These are phyloP conservation scores for Macrophomina pseudophaseolina DNA, from an alignment of 2,329 filamentous ascomycete species.

Conservation along the genomic window DNA sequence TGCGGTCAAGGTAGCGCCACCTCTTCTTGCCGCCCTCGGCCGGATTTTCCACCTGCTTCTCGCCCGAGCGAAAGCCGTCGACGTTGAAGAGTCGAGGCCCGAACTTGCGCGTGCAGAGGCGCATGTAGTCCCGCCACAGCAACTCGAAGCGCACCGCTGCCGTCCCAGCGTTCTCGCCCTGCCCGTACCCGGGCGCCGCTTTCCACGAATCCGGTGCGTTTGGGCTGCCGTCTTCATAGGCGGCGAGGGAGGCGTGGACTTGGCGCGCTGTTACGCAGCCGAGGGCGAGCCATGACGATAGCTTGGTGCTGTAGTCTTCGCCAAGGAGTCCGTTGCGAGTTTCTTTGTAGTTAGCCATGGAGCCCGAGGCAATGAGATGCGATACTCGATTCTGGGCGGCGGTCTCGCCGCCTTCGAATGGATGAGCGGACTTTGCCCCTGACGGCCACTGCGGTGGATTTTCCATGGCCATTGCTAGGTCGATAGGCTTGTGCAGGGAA, in stretches of 20 bases:
- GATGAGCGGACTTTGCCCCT: slow-evolving; percentile 64
- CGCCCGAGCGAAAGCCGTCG: slow-evolving; percentile 64
- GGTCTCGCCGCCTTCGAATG: slow-evolving; percentile 71
- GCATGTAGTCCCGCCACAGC: slow-evolving; percentile 82
- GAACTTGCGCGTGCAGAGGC: slow-evolving; percentile 75
- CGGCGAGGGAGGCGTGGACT: slow-evolving; percentile 69
- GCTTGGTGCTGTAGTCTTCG: slow-evolving; percentile 73
- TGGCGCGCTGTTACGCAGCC: slow-evolving; percentile 76
- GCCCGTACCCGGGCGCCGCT: slow-evolving; percentile 62
- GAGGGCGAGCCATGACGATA: slow-evolving; percentile 74
- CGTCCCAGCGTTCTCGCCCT: slow-evolving; percentile 75
- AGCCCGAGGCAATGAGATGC: slow-evolving; percentile 65
- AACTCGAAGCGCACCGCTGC: slow-evolving; percentile 73
- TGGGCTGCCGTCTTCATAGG: slow-evolving; percentile 69
- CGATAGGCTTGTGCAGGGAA: slow-evolving; percentile 56
- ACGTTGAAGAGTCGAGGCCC: slow-evolving; percentile 67
- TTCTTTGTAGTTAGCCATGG: slow-evolving; percentile 68
- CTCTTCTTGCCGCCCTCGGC: slow-evolving; percentile 30
- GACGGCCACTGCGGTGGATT: slow-evolving; percentile 60
- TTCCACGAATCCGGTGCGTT: slow-evolving; percentile 38
- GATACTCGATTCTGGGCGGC: slow-evolving; percentile 63
- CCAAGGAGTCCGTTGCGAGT: slow-evolving; percentile 75
- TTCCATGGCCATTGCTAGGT: slow-evolving; percentile 51
- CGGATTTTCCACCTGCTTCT: slow-evolving; percentile 42
- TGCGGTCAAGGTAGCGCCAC: slow-evolving; percentile 37